phyloP scores from a whole-genome alignment of 1,284 basidiomycete species.

The Ustilago cynodontis region DNA sequence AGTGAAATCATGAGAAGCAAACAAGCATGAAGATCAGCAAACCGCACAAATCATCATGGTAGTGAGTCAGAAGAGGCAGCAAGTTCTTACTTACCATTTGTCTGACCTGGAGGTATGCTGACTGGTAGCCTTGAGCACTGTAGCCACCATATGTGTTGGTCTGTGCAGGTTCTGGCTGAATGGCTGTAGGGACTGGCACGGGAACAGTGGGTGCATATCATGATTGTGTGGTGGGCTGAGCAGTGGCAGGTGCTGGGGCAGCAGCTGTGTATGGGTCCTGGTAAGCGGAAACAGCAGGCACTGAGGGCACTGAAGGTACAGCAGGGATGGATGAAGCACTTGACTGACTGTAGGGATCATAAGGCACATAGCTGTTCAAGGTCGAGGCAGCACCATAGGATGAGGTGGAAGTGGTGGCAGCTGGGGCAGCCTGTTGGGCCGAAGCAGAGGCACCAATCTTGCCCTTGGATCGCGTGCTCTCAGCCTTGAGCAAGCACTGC shows the following conservation, averaged over 20 bases:
- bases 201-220: conserved; percentile 73
- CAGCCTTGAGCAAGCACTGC: conserved; percentile 54
- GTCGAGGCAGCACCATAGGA: conserved; percentile 36
- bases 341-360: conserved; percentile 33
- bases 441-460: conserved; percentile 21
- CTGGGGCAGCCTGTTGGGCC: conserved; percentile 14
- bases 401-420: conserved; percentile 20
- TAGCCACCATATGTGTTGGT: conserved; percentile 36
- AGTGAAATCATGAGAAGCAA: too few species aligned
- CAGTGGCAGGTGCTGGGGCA: conserved; percentile 71
- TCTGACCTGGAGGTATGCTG: too few species aligned
- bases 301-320: conserved; percentile 38
- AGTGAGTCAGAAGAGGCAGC: too few species aligned
- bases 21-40: too few species aligned
- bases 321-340: conserved; percentile 29
- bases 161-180: conserved; percentile 35
- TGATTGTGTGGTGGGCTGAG: conserved; percentile 50
- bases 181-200: conserved; percentile 29
- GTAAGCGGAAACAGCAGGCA: conserved; percentile 36
- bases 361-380: conserved; percentile 42
- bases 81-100: too few species aligned
- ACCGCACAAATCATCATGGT: too few species aligned
- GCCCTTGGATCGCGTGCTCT: conserved; percentile 45
- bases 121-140: conserved; percentile 68
- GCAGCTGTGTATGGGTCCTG: conserved; percentile 41